These are phyloP conservation scores for Russula griseocarnosa DNA, from an alignment of 768 basidiomycete species.

Conservation along the genomic window DNA sequence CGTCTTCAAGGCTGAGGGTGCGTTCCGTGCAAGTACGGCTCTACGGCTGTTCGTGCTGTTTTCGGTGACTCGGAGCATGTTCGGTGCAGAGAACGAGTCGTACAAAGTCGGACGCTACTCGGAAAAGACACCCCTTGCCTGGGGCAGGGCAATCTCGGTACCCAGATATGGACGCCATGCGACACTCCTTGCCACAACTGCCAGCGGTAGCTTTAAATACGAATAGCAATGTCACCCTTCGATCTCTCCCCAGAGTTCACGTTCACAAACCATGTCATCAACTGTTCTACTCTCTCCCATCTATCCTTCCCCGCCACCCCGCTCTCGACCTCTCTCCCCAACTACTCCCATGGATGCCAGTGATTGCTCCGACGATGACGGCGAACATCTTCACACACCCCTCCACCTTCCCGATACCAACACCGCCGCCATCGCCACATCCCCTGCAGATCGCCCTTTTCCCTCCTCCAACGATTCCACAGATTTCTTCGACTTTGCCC, in stretches of 20 bases:
- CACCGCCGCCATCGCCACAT: conserved; percentile 14
- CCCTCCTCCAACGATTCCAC: conserved; percentile 19
- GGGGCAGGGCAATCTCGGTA: not conserved
- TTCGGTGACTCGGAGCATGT: conserved; percentile 19
- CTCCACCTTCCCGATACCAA: conserved; percentile 23
- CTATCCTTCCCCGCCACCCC: conserved; percentile 22
- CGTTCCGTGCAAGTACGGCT: not conserved
- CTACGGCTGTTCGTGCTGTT: not conserved
- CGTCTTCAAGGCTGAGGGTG: conserved; percentile 24
- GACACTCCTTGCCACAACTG: not conserved
- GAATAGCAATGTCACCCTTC: conserved; percentile 4
- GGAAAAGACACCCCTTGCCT: not conserved
- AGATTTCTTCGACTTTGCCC: conserved; percentile 17
- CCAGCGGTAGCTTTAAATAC: conserved; percentile 24
- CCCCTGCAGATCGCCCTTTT: conserved; percentile 8
- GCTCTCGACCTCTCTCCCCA: conserved; percentile 19
- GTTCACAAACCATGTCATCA: conserved; percentile 3
- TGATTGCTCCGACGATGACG: conserved; percentile 28
- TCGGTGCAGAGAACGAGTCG: not conserved
- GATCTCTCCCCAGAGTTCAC: not conserved
- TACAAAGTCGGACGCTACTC: not conserved
- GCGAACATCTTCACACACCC: conserved; percentile 27
- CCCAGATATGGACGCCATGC: not conserved
- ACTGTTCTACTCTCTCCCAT: conserved; percentile 17
- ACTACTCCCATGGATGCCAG: conserved; percentile 22